Evolutionary conservation across 257 asterid species (phyloP).

Genomic region (Salvia splendens): DNA sequence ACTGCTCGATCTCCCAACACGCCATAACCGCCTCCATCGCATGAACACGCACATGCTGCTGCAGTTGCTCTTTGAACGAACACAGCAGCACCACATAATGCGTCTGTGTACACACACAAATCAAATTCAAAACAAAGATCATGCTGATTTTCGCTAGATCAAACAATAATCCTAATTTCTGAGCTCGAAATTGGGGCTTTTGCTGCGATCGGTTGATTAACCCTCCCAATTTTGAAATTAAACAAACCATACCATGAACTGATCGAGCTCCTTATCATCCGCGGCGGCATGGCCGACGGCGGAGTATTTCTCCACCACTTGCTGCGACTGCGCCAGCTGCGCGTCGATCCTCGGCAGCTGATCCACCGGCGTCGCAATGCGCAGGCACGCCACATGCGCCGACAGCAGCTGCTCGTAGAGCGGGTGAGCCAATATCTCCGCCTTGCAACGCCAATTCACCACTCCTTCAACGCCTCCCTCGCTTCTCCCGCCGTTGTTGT

Average conservation of each 20-base stretch:
- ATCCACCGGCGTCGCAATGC: conserved; percentile 83
- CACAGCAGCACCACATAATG: conserved; percentile 64
- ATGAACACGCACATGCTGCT: conserved; percentile 74
- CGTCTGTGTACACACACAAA: conserved; percentile 42
- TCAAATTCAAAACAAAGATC: neutral
- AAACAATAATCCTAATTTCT: too few species aligned
- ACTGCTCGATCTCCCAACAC: conserved; percentile 74
- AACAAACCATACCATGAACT: conserved; percentile 51
- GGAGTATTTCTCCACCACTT: conserved; percentile 59
- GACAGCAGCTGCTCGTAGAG: conserved; percentile 69
- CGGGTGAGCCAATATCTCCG: conserved; percentile 64
- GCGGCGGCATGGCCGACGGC: conserved; percentile 51
- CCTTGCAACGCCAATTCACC: conserved; percentile 57
- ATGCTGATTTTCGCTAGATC: too few species aligned
- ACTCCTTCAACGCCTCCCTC: conserved; percentile 44
- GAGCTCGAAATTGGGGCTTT: too few species aligned
- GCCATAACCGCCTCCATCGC: conserved; percentile 86
- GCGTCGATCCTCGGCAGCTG: conserved; percentile 83
- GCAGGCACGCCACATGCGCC: conserved; percentile 74
- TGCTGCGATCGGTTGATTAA: too few species aligned
- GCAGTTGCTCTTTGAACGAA: conserved; percentile 70
- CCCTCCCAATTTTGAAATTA: neutral
- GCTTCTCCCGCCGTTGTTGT: conserved; percentile 31
- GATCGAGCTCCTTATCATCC: conserved; percentile 65
- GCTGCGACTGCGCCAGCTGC: conserved; percentile 68